phyloP scores from a whole-genome alignment of 441 rosid species.

The Syzygium syzygioides region DNA sequence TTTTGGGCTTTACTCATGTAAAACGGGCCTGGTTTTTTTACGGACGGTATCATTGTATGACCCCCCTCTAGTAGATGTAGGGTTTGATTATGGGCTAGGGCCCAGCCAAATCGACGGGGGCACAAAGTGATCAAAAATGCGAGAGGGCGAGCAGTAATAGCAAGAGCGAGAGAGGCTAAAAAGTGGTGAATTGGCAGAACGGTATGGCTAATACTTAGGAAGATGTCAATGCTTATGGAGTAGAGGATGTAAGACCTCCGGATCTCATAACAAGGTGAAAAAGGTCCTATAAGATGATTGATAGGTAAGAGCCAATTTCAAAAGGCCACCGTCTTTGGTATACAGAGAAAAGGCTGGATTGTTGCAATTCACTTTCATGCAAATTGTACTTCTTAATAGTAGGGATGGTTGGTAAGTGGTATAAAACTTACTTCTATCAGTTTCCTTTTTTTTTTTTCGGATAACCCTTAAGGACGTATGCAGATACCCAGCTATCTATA shows the following conservation, averaged over 20 bases:
- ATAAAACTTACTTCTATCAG: no score
- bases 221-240: not conserved
- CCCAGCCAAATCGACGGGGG: not conserved
- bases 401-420: no score
- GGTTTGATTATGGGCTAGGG: not conserved
- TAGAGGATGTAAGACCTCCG: not conserved
- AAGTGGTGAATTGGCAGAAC: not conserved
- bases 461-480: no score
- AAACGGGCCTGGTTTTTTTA: not conserved
- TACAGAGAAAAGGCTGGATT: not conserved
- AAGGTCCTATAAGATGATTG: not conserved
- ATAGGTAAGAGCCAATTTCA: not conserved
- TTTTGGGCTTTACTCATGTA: not conserved
- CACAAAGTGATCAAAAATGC: not conserved
- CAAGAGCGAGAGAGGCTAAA: not conserved
- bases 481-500: no score
- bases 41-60: not conserved
- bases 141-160: not conserved
- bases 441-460: no score
- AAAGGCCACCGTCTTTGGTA: not conserved
- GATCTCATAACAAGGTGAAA: not conserved
- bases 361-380: not conserved
- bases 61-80: not conserved
- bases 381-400: not conserved
- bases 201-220: not conserved